Percentiles rank a stretch among this genome's conserved stretches.
phyloP scores from a whole-genome alignment of 805 yeast species.

The Candida hispaniensis region DNA sequence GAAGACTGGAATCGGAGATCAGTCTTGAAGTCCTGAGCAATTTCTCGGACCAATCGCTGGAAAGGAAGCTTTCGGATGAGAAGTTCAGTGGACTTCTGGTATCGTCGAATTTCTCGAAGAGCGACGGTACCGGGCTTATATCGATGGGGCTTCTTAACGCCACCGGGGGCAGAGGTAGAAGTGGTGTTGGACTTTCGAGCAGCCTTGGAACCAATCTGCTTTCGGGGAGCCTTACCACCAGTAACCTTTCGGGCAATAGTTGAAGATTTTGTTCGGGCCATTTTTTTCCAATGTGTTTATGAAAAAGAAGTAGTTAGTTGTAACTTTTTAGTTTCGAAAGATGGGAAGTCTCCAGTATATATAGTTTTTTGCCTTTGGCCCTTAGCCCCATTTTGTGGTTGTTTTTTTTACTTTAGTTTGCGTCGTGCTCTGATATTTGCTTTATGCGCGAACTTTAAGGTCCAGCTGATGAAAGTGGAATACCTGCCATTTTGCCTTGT shows the following conservation, averaged over 20 bases:
- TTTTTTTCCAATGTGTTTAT: too few relatives aligned
- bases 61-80: slow-evolving; percentile 81
- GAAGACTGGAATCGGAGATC: slow-evolving; percentile 83
- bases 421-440: too few relatives aligned
- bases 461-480: too few relatives aligned
- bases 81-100: slow-evolving; percentile 81
- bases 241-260: slow-evolving; percentile 68
- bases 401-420: too few relatives aligned
- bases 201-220: slow-evolving; percentile 82
- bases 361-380: too few relatives aligned
- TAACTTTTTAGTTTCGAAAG: too few relatives aligned
- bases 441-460: too few relatives aligned
- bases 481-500: too few relatives aligned
- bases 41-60: slow-evolving; percentile 85
- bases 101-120: slow-evolving; percentile 83
- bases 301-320: too few relatives aligned
- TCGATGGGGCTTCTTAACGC: slow-evolving; percentile 89
- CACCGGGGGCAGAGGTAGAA: slow-evolving; percentile 60
- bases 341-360: too few relatives aligned
- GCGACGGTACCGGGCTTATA: slow-evolving; percentile 94
- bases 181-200: slow-evolving; percentile 77
- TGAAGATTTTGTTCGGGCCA: slow-evolving; percentile 85
- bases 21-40: slow-evolving; percentile 78
- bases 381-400: too few relatives aligned
- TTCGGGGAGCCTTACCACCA: slow-evolving; percentile 90